These are phyloP conservation scores for Fusarium fracticaudum DNA, from an alignment of 2,329 filamentous ascomycete genomes.

Conservation along the genomic window DNA sequence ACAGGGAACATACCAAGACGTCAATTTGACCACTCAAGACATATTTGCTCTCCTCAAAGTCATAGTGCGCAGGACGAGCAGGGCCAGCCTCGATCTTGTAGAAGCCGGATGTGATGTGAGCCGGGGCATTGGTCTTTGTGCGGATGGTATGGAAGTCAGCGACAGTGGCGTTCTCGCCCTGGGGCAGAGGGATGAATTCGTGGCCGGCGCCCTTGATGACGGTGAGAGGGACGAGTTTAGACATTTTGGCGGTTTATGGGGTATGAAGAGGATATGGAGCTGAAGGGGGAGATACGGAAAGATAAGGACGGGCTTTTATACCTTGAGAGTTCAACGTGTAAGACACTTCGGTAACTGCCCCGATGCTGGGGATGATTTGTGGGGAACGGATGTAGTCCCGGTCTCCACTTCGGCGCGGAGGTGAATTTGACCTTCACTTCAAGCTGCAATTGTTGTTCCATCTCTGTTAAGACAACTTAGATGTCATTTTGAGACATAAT, in stretches of 20 bases:
- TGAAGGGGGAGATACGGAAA: too few relatives aligned
- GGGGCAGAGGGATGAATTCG: conserved; percentile 38
- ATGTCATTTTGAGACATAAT: fast-evolving
- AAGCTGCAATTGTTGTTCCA: fast-evolving
- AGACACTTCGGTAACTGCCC: conserved; percentile 19
- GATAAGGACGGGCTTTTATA: conserved; percentile 6
- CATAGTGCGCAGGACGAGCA: conserved; percentile 32
- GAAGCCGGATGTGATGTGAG: conserved; percentile 38
- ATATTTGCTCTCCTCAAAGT: conserved; percentile 41
- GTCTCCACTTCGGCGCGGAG: conserved; percentile 4
- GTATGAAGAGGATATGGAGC: not conserved
- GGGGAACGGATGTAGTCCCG: conserved; percentile 22
- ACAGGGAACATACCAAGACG: conserved; percentile 24
- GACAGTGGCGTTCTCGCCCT: conserved; percentile 37
- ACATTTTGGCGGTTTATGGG: conserved; percentile 21
- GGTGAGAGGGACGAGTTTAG: conserved; percentile 38
- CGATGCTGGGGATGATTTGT: conserved; percentile 15
- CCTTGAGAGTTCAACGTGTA: not conserved
- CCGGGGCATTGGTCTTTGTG: conserved; percentile 38
- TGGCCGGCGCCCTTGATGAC: conserved; percentile 40
- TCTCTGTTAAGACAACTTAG: fast-evolving
- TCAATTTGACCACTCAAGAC: conserved; percentile 39
- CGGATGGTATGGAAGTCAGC: conserved; percentile 41
- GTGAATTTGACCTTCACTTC: fast-evolving
- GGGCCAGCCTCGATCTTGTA: conserved; percentile 40